Base-by-base conservation (phyloP, 106 monocot species). In the Acorus calamus region DNA sequence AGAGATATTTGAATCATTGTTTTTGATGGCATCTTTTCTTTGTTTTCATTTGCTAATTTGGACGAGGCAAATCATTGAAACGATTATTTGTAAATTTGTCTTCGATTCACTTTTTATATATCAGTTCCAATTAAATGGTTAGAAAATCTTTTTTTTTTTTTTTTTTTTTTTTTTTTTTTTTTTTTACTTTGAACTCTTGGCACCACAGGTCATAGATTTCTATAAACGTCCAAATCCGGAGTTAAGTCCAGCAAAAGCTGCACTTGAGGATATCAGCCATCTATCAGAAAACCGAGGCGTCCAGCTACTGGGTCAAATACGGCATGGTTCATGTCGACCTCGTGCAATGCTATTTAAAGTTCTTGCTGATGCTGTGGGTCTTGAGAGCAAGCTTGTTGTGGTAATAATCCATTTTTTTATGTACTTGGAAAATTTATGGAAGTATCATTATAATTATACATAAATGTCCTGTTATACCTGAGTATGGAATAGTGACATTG, bases 261-360 rank as follows among this genome's bases (percentile, higher is more conserved):
- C 74, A 51, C 62, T 52, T n/a, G 98, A 99, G 14, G 92, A 83
- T 58, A 79, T 75, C 14, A 70, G 71, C 57, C 82, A 85, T 58
- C 77, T 82, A 56, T 74, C 75, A 49, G 92, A 99, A 64, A 86
- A 84, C 68, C 73, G 69, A 65, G 85, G 87, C 53, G 58, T 88
- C 64, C 98, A 94, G 73, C 82, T 99, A 14, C 63, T 99, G 69
- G 98, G 98, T 47, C 98, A 99, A 71, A 85, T 99, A 76, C 80
- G 81, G 67, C 83, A 99, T 77, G 92, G 92, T 70, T 88, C 98
- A 62, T 99, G 98, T 64, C 67, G 98, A 55, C 91, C 98, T 55
- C 80, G 92, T 54, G 88, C 98, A 61, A 83, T 99, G 79, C 73
- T 99, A 52, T 99, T 99, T 71, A 99, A 99, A 67, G 88, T 99